These are phyloP conservation scores for Phytophthora pluvialis DNA, from an alignment of 352 stramenopile genomes.

Conservation along the genomic window DNA sequence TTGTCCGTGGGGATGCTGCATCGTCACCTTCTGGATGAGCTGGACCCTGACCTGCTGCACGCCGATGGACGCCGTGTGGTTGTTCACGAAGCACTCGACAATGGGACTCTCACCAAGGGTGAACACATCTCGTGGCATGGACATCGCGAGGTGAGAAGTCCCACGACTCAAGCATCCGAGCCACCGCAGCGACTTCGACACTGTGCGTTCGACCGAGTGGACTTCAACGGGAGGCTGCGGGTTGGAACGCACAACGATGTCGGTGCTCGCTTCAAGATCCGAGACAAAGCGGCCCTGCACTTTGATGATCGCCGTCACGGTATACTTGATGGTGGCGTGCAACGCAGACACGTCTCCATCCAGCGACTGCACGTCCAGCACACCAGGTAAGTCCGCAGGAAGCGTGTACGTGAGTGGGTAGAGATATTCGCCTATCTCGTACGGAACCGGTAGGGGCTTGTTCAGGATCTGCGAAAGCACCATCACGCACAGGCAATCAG, in stretches of 20 bases:
- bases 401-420: conserved; percentile 75
- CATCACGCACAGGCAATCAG: conserved; percentile 9
- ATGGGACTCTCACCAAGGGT: conserved; percentile 59
- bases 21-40: conserved; percentile 67
- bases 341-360: conserved; percentile 56
- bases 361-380: conserved; percentile 62
- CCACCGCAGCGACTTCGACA: conserved; percentile 67
- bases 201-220: conserved; percentile 58
- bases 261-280: conserved; percentile 66
- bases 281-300: conserved; percentile 74
- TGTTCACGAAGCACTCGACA: conserved; percentile 78
- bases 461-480: conserved; percentile 48
- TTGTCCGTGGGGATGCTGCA: conserved; percentile 46
- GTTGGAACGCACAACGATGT: conserved; percentile 53
- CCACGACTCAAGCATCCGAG: conserved; percentile 63
- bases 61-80: conserved; percentile 61
- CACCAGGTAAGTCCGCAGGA: conserved; percentile 55
- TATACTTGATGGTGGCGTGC: conserved; percentile 82
- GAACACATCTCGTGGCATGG: conserved; percentile 72
- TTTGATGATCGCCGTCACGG: conserved; percentile 68
- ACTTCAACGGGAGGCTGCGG: conserved; percentile 19
- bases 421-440: conserved; percentile 69
- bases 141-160: conserved; percentile 65
- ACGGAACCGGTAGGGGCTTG: conserved; percentile 54
- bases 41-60: conserved; percentile 60